Percentiles rank a stretch among this genome's conserved stretches.
phyloP scores from a whole-genome alignment of 345 rosid species.

The Acer saccharum region DNA sequence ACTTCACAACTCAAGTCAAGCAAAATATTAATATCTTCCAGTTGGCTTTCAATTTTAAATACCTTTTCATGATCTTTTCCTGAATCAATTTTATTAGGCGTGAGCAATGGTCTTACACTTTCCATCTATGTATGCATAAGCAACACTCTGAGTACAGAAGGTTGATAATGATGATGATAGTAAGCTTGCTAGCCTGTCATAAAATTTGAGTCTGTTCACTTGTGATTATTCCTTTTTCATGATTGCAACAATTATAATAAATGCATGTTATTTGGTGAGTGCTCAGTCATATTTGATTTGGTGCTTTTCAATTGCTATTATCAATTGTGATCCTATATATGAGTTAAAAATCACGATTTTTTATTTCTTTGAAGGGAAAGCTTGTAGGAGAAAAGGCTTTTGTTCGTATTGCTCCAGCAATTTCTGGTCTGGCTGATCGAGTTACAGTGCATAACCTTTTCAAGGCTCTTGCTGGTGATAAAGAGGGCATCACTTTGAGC shows the following conservation, averaged over 20 bases:
- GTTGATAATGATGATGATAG: not conserved
- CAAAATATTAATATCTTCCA: too few species aligned
- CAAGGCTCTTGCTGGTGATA: conserved; percentile 71
- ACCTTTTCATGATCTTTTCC: not conserved
- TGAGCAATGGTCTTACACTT: not conserved
- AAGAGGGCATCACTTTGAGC: conserved; percentile 70
- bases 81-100: not conserved
- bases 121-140: not conserved
- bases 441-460: conserved; percentile 85
- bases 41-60: too few species aligned
- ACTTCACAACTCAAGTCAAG: too few species aligned
- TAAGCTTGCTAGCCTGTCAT: not conserved
- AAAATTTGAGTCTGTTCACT: not conserved
- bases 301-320: not conserved
- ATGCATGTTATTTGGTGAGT: not conserved
- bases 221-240: not conserved
- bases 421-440: conserved; percentile 90
- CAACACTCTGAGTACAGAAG: not conserved
- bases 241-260: not conserved
- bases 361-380: conserved; percentile 56
- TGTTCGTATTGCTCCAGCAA: conserved; percentile 83
- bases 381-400: conserved; percentile 81
- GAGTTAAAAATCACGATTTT: conserved; percentile 10
- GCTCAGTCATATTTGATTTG: not conserved
- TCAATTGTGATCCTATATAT: not conserved